Evolutionary conservation across 352 stramenopile genomes (phyloP), one percentile per base, ranked within the genome.

Genomic region (Globisporangium solare): DNA sequence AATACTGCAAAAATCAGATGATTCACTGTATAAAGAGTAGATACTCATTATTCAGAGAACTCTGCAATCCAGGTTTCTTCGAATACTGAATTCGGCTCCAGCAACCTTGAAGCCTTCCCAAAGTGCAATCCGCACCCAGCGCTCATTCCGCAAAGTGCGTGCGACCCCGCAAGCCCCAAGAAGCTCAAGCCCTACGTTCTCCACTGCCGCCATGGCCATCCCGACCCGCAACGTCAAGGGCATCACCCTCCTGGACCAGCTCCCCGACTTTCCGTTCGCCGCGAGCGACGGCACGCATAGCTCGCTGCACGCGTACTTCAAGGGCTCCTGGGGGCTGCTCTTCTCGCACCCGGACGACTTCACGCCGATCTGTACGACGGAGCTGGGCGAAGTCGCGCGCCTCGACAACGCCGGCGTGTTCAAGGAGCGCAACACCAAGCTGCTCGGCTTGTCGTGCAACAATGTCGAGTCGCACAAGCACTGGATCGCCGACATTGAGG

Each of bases 341-440:
- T 94, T 93, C 64, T 89, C 66, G 54, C 88, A 97, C 64, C 89
- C 88, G 17, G 83, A 85, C 49, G 88, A 97, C 66, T 97, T 95
- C 64, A 97, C 88, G 39, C 90, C 90, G 11, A 90, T 97, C 47
- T 97, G 89, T 67, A 97, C 89, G 17, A 97, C 39, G 70, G 91
- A 98, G 63, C 77, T 98, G 54, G 89, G 89, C 46, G 81, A 89
- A 42, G 73, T 94, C 18, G 83, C 88, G 39, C 81, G 86, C n/a
- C 73, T 96, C 22, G 74, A 89, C 54, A 86, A 92, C 47, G 61
- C 67, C 27, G 70, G 67, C 32, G 87, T 97, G 54, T 95, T 97
- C 51, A 59, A 71, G 21, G 68, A 71, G 56, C 82, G 88, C 39
- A 63, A 82, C 46, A 76, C 90, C 64, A 97, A 96, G 71, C 67